phyloP scores from a whole-genome alignment of 2,329 filamentous ascomycete genomes.

The Colletotrichum viniferum region DNA sequence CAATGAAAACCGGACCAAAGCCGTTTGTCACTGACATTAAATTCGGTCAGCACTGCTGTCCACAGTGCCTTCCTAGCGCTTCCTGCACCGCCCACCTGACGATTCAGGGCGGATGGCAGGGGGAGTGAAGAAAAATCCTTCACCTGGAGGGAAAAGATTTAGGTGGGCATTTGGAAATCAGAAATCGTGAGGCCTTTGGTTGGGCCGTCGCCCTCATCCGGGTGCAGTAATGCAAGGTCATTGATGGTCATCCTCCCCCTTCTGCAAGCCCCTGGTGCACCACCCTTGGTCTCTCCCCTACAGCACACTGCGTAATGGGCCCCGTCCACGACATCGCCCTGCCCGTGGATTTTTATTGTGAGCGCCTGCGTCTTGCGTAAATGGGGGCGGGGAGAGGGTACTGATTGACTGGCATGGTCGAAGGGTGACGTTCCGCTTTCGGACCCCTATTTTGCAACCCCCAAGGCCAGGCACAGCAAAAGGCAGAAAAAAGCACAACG shows the following conservation, averaged over 20 bases:
- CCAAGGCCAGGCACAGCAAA: neutral
- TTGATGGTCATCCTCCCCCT: neutral
- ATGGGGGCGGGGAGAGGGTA: neutral
- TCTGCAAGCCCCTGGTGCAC: neutral
- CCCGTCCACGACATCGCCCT: neutral
- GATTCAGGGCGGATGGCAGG: neutral
- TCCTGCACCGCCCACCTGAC: neutral
- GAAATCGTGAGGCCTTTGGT: neutral
- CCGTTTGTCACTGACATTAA: constrained; percentile 7
- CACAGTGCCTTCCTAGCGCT: neutral
- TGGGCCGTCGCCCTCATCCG: neutral
- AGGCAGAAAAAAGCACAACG: neutral
- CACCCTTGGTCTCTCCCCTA: neutral
- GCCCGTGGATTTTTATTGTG: neutral
- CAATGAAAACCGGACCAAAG: constrained; percentile 1
- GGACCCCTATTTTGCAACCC: constrained; percentile 3
- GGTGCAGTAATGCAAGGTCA: constrained; percentile 1
- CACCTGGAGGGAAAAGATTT: neutral
- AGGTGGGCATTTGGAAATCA: neutral
- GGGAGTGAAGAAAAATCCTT: neutral
- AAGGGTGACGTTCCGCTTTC: constrained; percentile 9
- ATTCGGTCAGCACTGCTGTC: neutral
- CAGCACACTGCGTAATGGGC: neutral
- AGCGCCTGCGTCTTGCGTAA: neutral
- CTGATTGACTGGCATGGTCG: neutral